Base-by-base conservation (phyloP, 2,329 filamentous ascomycete species). In the Daldinia eschscholtzii region DNA sequence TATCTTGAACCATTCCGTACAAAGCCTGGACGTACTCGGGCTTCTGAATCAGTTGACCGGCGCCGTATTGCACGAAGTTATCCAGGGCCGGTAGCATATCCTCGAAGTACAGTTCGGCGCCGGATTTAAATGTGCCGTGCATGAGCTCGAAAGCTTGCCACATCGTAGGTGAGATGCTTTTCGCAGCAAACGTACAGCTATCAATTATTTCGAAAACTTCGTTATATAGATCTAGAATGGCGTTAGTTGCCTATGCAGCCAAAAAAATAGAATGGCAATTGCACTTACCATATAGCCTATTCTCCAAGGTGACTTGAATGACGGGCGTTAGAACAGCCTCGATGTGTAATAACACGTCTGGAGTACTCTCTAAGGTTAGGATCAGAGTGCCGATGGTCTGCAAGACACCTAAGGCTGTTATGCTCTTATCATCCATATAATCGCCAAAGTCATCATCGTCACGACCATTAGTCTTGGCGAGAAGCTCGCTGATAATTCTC, bases 181-280 rank as follows among this genome's bases (percentile, higher is more conserved):
- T 99, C 70, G 96, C 95, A 10, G 96, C 93, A 79, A 98, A 99
- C 6, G 96, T 99, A 85, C 96, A 99, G 85, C 94, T 98, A 80
- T 99, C 96, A 75, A 99, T 97, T 75, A 99, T 99, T 82, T 99
- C 96, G 74, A 99, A 99, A 4, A 98, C 90, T 79, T 99, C 96
- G 79, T 98, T 99, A 81, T 98, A 99, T 23, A 99, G 84, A 80
- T 99, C 92, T 92, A 69, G 46, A 37, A 46, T 61, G 37, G 37
- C 73, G 12, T 72, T 48, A 72, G 64, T 60, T 18, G 44, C 76
- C 78, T 72, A 77, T 56, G 58, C 35, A 62, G 37, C 42, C 56
- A 44, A 33, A 44, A 33, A 6, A 18, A 4, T 35, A n/a, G 55
- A 23, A 53, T 2, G 55, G 6, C 6, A 30, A 20, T n/a, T 41